Base-by-base conservation (phyloP, 2,329 filamentous ascomycete genomes). In the Sphaerostilbella broomeana region DNA sequence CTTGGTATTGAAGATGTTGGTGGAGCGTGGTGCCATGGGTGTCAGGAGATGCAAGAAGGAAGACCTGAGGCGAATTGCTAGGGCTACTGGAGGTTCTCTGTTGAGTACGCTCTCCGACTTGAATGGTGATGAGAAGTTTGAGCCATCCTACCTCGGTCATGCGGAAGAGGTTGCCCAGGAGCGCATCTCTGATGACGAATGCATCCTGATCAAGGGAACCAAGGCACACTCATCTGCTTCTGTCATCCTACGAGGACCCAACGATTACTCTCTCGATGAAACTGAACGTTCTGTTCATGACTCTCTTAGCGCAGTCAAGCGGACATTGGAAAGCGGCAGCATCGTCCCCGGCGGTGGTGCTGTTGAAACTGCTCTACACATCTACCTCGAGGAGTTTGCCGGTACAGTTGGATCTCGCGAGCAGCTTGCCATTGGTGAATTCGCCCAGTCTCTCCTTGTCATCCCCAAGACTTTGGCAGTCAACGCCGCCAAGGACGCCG, bases 281-380 rank as follows among this genome's bases (percentile, higher is more conserved):
- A 98, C 97, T 90, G 92, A 98, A 74, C 85, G 92, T 49, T 97
- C 92, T 2, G 81, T 98, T 13, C 92, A 98, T 69, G 92, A 98
- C 66, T 94, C 90, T 11, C 75, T 98, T 32, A 95, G 86, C 51
- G 92, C 92, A 32, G 89, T 98, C 49, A 98, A 98, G 80, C 81
- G 92, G 53, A 95, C 92, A 3, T 74, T 98, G 6, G 92, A 98
- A 70, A 95, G 87, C 58, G 92, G 92, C 56, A 89, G 86, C 66
- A 94, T 98, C 50, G 92, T 98, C 26, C 92, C 92, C 12, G 92
- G 92, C 50, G 92, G 92, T 50, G 92, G 90, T 59, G 92, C 92
- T 29, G 90, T 95, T 16, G 92, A 98, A 72, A 97, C 92, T n/a
- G 92, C 92, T 34, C 77, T 98, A 50, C 92, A 97, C 70, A 98